These are phyloP conservation scores for Pilaira anomala DNA, from an alignment of 192 early-diverging fungal species.

Conservation along the genomic window DNA sequence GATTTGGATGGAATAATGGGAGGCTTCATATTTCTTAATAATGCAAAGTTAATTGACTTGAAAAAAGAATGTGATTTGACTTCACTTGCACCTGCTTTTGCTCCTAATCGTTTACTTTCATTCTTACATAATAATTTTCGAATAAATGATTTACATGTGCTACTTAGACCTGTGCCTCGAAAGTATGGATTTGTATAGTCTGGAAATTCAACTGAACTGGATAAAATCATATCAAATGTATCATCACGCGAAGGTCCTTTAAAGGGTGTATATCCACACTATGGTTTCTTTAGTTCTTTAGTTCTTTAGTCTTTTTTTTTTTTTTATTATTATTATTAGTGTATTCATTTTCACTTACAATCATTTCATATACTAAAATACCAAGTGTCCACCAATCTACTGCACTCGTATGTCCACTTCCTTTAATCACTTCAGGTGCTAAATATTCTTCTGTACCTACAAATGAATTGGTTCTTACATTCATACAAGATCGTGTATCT, in stretches of 20 bases:
- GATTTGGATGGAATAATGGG: slow-evolving; percentile 73
- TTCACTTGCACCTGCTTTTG: slow-evolving; percentile 86
- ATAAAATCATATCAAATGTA: slow-evolving; percentile 76
- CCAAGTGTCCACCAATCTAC: slow-evolving; percentile 79
- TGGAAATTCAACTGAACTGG: slow-evolving; percentile 78
- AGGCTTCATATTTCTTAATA: slow-evolving; percentile 77
- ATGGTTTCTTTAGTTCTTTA: too few species aligned
- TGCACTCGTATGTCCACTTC: slow-evolving; percentile 36
- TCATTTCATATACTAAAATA: slow-evolving; percentile 70
- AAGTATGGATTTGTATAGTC: slow-evolving; percentile 19
- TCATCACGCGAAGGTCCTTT: slow-evolving; percentile 58
- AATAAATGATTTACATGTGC: slow-evolving; percentile 71
- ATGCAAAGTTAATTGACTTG: slow-evolving; percentile 87
- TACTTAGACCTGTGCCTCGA: slow-evolving; percentile 5
- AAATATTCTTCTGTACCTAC: slow-evolving; percentile 84
- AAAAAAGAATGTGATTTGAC: slow-evolving; percentile 93
- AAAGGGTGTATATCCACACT: slow-evolving; percentile 71
- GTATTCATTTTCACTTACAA: slow-evolving; percentile 35
- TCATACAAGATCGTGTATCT: slow-evolving; percentile 88
- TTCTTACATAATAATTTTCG: slow-evolving; percentile 87
- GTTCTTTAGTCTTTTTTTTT: not conserved
- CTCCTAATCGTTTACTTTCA: slow-evolving; percentile 86
- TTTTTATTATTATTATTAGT: too few species aligned
- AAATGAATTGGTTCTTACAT: slow-evolving; percentile 93
- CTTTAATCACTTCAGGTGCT: slow-evolving; percentile 41